Conservation (phyloP, 768 basidiomycete genomes). For the Tricholoma sp. region DNA sequence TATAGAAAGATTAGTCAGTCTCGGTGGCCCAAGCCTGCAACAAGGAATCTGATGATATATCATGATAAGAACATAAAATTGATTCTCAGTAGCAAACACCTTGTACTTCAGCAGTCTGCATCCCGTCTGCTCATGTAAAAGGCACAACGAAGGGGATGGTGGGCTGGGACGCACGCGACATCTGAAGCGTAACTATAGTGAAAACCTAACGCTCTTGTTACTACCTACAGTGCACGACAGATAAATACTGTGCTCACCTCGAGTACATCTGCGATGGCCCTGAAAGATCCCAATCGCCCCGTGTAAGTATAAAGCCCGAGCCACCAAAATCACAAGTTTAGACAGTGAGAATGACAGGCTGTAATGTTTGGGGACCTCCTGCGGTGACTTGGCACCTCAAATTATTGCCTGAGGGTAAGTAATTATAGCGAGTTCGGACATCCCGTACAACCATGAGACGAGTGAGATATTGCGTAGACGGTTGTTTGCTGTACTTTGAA, state of each 20-base stretch:
- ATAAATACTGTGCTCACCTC: not conserved
- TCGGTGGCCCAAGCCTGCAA: not conserved
- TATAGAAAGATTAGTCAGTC: not conserved
- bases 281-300: not conserved
- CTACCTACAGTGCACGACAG: too few relatives aligned
- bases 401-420: too few relatives aligned
- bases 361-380: too few relatives aligned
- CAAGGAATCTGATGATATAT: not conserved
- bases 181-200: not conserved
- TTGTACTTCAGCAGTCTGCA: not conserved
- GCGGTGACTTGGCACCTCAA: too few relatives aligned
- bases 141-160: not conserved
- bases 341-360: too few relatives aligned
- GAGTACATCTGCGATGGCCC: too few relatives aligned
- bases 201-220: not conserved
- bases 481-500: not conserved
- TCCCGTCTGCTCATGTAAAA: not conserved
- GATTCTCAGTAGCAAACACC: not conserved
- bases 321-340: conserved; percentile 5
- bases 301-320: not conserved
- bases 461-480: not conserved
- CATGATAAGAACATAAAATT: not conserved
- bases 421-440: not conserved
- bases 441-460: not conserved
- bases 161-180: not conserved